These are phyloP conservation scores for Auricularia sp. DNA, from an alignment of 768 basidiomycete species.

Conservation along the genomic window DNA sequence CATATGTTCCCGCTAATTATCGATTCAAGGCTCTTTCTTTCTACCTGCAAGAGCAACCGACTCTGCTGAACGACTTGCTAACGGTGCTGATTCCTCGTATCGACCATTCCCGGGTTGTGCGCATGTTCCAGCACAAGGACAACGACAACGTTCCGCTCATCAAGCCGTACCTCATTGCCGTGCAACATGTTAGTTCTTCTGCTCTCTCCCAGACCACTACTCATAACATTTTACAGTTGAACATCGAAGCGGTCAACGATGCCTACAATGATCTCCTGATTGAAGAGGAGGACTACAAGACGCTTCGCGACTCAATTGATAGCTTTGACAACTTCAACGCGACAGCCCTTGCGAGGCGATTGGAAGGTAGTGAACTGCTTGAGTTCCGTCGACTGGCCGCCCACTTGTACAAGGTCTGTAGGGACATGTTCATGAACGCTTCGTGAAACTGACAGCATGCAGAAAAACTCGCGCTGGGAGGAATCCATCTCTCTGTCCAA, in stretches of 20 bases:
- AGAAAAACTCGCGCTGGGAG: conserved; percentile 96
- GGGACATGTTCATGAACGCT: background rate
- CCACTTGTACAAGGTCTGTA: conserved; percentile 81
- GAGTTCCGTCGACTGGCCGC: conserved; percentile 95
- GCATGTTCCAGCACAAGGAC: conserved; percentile 73
- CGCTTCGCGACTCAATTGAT: conserved; percentile 93
- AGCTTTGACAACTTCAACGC: conserved; percentile 98
- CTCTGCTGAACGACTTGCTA: conserved; percentile 84
- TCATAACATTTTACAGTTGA: conserved; percentile 43
- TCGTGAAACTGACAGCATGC: background rate
- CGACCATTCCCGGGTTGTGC: conserved; percentile 91
- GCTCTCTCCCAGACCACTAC: conserved; percentile 1
- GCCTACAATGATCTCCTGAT: conserved; percentile 97
- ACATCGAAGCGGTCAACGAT: conserved; percentile 94
- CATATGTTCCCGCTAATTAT: background rate
- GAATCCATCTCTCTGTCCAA: conserved; percentile 93
- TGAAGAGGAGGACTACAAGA: conserved; percentile 98
- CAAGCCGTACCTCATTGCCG: conserved; percentile 91
- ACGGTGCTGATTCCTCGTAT: conserved; percentile 88
- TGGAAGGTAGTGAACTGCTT: conserved; percentile 84
- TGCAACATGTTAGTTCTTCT: conserved; percentile 64
- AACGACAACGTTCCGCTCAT: conserved; percentile 94
- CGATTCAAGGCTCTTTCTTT: conserved; percentile 56
- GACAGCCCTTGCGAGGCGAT: conserved; percentile 68
- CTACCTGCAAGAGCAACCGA: conserved; percentile 91